Evolutionary conservation across 164 flowering plant genomes (phyloP), one percentile per base, ranked within the genome.

Genomic region (Tetracentron sinense): DNA sequence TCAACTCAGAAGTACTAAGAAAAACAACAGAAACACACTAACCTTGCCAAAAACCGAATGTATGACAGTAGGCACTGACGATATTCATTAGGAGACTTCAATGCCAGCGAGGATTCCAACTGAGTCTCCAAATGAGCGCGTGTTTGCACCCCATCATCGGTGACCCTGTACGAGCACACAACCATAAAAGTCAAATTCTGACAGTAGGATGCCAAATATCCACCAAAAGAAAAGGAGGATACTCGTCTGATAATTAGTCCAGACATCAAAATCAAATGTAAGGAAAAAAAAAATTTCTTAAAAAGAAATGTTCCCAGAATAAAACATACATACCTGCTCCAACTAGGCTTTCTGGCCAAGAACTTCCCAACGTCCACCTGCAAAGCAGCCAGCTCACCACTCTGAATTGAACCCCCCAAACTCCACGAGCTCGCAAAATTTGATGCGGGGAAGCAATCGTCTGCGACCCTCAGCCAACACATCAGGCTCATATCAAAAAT

Each of bases 381-480:
- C 77, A 95, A 75, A 42, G 82, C 83, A 54, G 96, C 97, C 42
- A 95, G 83, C 82, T 95, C 99, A 60, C 96, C 96, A 72, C 81
- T 85, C 68, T 85, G 96, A 64, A 66, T 48, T 21, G 92, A 84
- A 60, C 97, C 91, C 58, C 97, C 91, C 58, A 85, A 68, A 75
- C 79, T 88, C 94, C 92, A 90, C 29, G 99, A 90, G 78, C 96
- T 95, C 6, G 93, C 74, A 73, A 92, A 87, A 73, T 87, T 92
- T 55, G 98, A 92, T 57, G 89, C 90, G 55, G 97, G 97, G 68
- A 88, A 95, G 76, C 95, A 83, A 70, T 92, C 91, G 78, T 95
- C 99, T 2, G 96, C 99, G 23, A 92, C 96, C 61, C 98, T 80
- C 69, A 92, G 77, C 99, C 99, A 95, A 69, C 98, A 95, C 91